A percentile compares a stretch with the other conserved stretches of the same genome.
These are phyloP conservation scores for Aspergillus affinis DNA, from an alignment of 495 filamentous ascomycete species.

Conservation along the genomic window DNA sequence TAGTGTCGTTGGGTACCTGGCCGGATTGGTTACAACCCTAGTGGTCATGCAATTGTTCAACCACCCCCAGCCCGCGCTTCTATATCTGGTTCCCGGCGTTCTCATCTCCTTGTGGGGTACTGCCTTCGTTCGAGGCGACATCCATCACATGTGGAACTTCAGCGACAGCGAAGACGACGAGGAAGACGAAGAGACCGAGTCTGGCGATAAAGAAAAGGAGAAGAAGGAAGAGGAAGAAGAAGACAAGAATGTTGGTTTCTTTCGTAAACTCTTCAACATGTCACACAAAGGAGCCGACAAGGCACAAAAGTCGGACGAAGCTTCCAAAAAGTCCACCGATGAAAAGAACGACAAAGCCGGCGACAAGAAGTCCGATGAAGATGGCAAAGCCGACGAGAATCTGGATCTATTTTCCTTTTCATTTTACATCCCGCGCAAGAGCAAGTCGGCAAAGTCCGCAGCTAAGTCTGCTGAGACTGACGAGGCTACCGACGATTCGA, in stretches of 20 bases:
- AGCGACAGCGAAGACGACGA: slow-evolving; percentile 59
- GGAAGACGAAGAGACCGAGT: slow-evolving; percentile 22
- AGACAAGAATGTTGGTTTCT: slow-evolving; percentile 24
- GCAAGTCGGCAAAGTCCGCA: slow-evolving; percentile 10
- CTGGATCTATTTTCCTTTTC: slow-evolving; percentile 37
- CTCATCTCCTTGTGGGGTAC: slow-evolving; percentile 75
- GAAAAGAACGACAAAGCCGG: slow-evolving; percentile 13
- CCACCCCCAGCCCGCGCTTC: slow-evolving; percentile 85
- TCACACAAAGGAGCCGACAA: slow-evolving; percentile 16
- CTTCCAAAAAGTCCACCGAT: neutral
- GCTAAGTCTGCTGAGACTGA: neutral
- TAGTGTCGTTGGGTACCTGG: slow-evolving; percentile 70
- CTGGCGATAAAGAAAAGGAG: slow-evolving; percentile 20
- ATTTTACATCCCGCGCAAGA: slow-evolving; percentile 33
- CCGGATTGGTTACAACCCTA: slow-evolving; percentile 78
- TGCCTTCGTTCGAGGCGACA: slow-evolving; percentile 67
- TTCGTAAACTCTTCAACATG: slow-evolving; percentile 31
- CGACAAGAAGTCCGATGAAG: slow-evolving; percentile 6
- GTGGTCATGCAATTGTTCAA: slow-evolving; percentile 72
- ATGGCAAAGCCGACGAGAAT: slow-evolving; percentile 8
- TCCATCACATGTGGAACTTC: slow-evolving; percentile 75
- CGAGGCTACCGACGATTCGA: neutral
- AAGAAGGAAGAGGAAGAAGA: slow-evolving; percentile 26
- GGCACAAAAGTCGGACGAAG: slow-evolving; percentile 13
- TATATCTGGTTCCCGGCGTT: slow-evolving; percentile 92